phyloP scores from a whole-genome alignment of 805 yeast species.

The Starmerella scarabaei region DNA sequence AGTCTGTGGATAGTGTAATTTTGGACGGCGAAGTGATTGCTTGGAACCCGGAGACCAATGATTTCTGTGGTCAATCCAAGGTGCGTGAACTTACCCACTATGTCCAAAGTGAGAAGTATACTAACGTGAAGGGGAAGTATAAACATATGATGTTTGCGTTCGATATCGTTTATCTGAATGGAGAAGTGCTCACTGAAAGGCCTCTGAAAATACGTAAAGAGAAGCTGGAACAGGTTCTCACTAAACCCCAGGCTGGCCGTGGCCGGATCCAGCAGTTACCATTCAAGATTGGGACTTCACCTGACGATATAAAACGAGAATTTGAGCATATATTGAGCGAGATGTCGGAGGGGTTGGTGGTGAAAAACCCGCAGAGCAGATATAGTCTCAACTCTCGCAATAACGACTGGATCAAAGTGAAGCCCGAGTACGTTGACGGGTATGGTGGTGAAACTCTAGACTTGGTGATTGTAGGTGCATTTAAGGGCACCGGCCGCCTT shows the following conservation, averaged over 20 bases:
- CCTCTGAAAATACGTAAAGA: conserved; percentile 46
- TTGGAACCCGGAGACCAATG: conserved; percentile 44
- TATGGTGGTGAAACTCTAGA: conserved; percentile 83
- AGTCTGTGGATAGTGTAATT: conserved; percentile 30
- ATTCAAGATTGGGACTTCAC: conserved; percentile 32
- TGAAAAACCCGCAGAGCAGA: conserved; percentile 47
- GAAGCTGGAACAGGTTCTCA: conserved; percentile 35
- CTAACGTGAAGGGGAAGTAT: conserved; percentile 20
- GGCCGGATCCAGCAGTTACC: conserved; percentile 22
- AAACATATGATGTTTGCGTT: conserved; percentile 38
- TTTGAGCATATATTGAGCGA: conserved; percentile 45
- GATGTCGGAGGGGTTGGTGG: conserved; percentile 68
- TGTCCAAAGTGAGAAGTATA: neutral
- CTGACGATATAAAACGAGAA: conserved; percentile 42
- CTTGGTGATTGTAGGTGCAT: conserved; percentile 63
- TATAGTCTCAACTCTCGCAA: conserved; percentile 52
- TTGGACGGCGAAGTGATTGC: conserved; percentile 93
- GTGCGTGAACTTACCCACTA: conserved; percentile 53
- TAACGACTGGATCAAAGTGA: conserved; percentile 72
- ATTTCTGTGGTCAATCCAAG: conserved; percentile 65
- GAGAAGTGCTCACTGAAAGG: conserved; percentile 40
- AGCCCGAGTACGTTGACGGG: conserved; percentile 71
- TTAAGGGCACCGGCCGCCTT: conserved; percentile 48
- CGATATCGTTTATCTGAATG: conserved; percentile 65
- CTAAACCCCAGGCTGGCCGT: conserved; percentile 1